Conservation (phyloP, 2,329 filamentous ascomycete genomes). For the Amauroascus niger region DNA sequence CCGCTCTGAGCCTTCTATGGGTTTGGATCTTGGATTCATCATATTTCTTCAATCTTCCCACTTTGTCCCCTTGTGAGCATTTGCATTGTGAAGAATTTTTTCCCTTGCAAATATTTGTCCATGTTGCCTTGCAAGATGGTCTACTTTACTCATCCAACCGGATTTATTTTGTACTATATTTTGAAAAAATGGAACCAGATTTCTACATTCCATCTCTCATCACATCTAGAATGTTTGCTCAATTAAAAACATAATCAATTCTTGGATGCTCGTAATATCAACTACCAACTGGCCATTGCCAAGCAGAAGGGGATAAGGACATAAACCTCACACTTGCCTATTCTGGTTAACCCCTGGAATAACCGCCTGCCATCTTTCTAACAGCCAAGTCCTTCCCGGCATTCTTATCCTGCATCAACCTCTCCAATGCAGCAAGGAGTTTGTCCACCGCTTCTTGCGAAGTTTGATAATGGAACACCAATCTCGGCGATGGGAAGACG, state of each 20-base stretch:
- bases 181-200: not conserved
- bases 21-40: not conserved
- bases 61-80: not conserved
- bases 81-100: not conserved
- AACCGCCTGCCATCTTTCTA: slow-evolving; percentile 17
- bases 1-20: not conserved
- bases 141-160: not conserved
- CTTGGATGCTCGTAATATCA: too few relatives aligned
- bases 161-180: not conserved
- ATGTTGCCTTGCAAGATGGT: too few relatives aligned
- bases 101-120: too few relatives aligned
- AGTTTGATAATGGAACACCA: slow-evolving; percentile 26
- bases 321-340: too few relatives aligned
- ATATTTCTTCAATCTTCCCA: not conserved
- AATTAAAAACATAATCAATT: not conserved
- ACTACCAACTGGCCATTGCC: too few relatives aligned
- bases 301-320: too few relatives aligned
- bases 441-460: slow-evolving; percentile 15
- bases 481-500: slow-evolving; percentile 19
- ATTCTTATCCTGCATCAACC: slow-evolving; percentile 21
- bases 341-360: slow-evolving; percentile 4
- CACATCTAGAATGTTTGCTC: too few relatives aligned
- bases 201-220: not conserved
- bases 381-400: slow-evolving; percentile 17
- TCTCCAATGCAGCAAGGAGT: slow-evolving; percentile 18